Evolutionary conservation across 1,139 yeast species (phyloP).

Genomic region (Blastobotrys aristatus): DNA sequence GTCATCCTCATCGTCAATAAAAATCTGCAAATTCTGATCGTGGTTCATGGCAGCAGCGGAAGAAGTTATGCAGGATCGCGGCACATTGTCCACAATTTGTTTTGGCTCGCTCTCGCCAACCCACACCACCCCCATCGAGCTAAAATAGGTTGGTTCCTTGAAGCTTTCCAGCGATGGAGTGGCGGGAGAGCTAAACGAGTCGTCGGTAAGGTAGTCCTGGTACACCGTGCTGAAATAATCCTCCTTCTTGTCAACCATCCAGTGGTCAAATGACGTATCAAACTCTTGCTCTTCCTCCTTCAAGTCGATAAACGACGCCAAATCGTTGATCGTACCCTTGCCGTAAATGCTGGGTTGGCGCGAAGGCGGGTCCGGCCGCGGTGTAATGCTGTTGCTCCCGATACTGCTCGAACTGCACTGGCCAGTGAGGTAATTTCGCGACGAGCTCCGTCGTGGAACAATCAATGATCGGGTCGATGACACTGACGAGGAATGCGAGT

Average conservation of each 20-base stretch:
- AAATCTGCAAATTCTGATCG: conserved; percentile 1
- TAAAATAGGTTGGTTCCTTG: background rate
- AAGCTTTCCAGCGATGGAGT: conserved; percentile 4
- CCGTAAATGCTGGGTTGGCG: conserved; percentile 4
- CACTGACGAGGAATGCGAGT: background rate
- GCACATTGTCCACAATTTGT: no score
- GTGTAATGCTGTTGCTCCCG: no score
- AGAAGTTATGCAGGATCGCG: no score
- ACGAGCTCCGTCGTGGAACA: background rate
- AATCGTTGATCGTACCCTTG: conserved; percentile 9
- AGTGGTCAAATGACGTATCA: background rate
- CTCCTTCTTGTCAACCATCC: background rate
- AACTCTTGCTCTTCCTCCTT: background rate
- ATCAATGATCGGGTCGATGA: background rate
- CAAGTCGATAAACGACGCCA: conserved; percentile 6
- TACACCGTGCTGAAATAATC: background rate
- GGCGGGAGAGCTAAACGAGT: background rate
- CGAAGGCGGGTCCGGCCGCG: background rate
- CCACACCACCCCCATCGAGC: conserved; percentile 7
- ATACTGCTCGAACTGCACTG: no score
- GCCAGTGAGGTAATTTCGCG: background rate
- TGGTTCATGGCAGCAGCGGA: background rate
- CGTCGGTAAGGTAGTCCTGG: background rate
- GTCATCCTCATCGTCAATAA: conserved; percentile 6
- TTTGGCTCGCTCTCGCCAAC: conserved; percentile 6